These are phyloP conservation scores for Hericium coralloides DNA, from an alignment of 768 basidiomycete species.

Conservation along the genomic window DNA sequence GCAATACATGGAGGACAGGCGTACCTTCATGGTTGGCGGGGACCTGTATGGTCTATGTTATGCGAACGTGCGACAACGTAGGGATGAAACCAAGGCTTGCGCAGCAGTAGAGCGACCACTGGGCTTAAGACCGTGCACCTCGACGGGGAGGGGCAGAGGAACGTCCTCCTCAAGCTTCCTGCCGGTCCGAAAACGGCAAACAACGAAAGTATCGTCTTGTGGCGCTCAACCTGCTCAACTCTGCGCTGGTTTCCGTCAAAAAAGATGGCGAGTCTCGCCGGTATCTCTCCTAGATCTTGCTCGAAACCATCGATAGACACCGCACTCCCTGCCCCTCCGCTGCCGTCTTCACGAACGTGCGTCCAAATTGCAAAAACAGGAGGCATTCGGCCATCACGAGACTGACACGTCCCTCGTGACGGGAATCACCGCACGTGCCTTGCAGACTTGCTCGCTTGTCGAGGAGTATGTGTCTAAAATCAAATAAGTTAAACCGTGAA, in stretches of 20 bases:
- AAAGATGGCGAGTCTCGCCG: neutral
- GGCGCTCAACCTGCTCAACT: too few species aligned
- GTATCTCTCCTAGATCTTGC: neutral
- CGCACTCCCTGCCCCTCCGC: neutral
- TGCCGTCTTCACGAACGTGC: conserved; percentile 38
- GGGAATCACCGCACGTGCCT: neutral
- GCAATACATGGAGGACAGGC: neutral
- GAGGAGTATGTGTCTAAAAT: too few species aligned
- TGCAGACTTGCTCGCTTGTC: neutral
- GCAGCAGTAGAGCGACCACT: neutral
- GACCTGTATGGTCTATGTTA: neutral
- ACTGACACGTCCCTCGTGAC: neutral
- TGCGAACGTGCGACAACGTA: neutral
- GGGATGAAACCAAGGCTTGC: conserved; percentile 2
- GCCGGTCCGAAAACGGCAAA: neutral
- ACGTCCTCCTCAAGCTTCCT: neutral
- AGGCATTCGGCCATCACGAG: neutral
- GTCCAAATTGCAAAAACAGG: conserved; percentile 13
- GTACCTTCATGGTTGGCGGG: conserved; percentile 23
- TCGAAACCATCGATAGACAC: neutral
- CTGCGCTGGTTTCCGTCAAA: neutral
- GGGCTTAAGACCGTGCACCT: neutral
- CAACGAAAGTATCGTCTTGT: too few species aligned
- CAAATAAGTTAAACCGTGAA: too few species aligned
- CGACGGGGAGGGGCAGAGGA: neutral